Conservation (phyloP, 2,329 filamentous ascomycete genomes). For the Graphium sp. region DNA sequence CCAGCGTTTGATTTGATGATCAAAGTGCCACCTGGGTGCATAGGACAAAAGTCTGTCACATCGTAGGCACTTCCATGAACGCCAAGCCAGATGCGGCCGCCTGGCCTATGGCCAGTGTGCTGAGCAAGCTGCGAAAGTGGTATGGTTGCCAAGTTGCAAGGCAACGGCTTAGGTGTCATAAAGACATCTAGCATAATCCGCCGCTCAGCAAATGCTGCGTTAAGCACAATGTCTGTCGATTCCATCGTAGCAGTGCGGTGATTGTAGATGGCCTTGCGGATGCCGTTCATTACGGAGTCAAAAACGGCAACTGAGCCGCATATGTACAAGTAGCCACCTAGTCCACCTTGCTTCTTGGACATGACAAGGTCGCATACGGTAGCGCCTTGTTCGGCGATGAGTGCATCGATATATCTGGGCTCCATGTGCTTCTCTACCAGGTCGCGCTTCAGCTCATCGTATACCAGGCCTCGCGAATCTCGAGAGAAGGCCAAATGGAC, state of each 20-base stretch:
- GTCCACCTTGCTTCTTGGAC: constrained; percentile 36
- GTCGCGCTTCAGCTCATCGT: constrained; percentile 20
- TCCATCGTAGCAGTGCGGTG: constrained; percentile 33
- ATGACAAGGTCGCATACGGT: constrained; percentile 35
- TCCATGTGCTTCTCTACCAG: constrained; percentile 29
- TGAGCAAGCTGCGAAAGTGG: constrained; percentile 28
- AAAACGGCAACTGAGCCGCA: constrained; percentile 13
- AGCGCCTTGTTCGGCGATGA: constrained; percentile 32
- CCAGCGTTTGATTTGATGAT: constrained; percentile 37
- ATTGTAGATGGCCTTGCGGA: constrained; percentile 36
- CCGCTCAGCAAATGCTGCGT: constrained; percentile 34
- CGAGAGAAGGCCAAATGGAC: constrained; percentile 35
- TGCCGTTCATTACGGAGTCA: constrained; percentile 37
- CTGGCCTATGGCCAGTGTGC: constrained; percentile 30
- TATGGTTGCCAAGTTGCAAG: constrained; percentile 30
- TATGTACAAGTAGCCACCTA: constrained; percentile 16
- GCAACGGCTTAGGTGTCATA: constrained; percentile 34
- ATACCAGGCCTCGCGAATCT: constrained; percentile 26
- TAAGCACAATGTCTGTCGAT: constrained; percentile 28
- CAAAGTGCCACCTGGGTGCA: constrained; percentile 34
- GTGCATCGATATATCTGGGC: constrained; percentile 31
- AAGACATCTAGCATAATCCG: constrained; percentile 40
- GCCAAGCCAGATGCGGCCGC: constrained; percentile 29
- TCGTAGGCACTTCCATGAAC: constrained; percentile 36
- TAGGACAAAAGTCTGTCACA: constrained; percentile 32